Base-by-base conservation (phyloP, 2,329 filamentous ascomycete genomes). In the Corniculantispora saksenae region DNA sequence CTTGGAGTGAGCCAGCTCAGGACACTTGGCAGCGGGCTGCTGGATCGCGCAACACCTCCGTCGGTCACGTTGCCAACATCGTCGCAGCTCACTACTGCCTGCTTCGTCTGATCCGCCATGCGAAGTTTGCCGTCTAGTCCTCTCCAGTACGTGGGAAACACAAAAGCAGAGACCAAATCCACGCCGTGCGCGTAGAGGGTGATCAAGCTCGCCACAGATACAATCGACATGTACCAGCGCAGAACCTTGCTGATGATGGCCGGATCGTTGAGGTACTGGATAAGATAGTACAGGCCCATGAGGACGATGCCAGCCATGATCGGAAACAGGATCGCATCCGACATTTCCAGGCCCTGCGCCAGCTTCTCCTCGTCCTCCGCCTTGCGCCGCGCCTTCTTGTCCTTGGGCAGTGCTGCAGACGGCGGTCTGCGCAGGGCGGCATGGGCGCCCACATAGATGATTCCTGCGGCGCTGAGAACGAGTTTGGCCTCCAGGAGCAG, bases 251-350 rank as follows among this genome's bases (percentile, higher is more conserved):
- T 97, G 72, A 98, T 79, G 25, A 96, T 81, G 13, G 88, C 83
- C 1, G 93, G 89, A 72, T 97, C 92, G 69, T 94, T 83, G 63
- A 97, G 86, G 85, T 90, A 95, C 75, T 96, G 93, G 74, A 98
- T 93, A 66, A 97, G 82, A 71, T 94, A 89, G 80, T 98, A 98
- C 15, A 98, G 82, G 6, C 88, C 88, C 50, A 88, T 84, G 10
- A 98, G 85, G 1, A 90, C 87, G 12, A 82, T 72, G 2, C 89
- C 92, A 7, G 93, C 94, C 63, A 93, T 81, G 38, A 97, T 70
- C 1, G 94, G 95, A 68, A 97, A 91, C 71, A 96, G 77, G 69
- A 98, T 86, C 56, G 93, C 94, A 76, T 98, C 94, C 0, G 86
- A 89, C 1, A 91, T 88, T 64, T 78, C 76, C 10, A 88, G 84